These are phyloP conservation scores for Kodamaea laetipori DNA, from an alignment of 805 yeast genomes.

Conservation along the genomic window DNA sequence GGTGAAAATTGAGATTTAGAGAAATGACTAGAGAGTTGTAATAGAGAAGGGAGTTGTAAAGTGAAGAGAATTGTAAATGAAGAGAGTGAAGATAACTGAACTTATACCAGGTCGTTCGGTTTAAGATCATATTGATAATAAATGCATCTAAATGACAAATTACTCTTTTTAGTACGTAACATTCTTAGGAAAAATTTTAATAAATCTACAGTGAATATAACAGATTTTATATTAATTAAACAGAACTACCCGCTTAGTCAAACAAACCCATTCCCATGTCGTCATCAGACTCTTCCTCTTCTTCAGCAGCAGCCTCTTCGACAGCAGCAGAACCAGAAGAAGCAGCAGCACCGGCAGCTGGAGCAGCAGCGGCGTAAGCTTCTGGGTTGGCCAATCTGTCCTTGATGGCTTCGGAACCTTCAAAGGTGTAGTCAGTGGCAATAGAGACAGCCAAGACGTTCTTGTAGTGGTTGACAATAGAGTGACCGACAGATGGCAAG, in stretches of 20 bases:
- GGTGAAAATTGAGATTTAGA: background rate
- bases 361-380: constrained; percentile 99
- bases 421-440: constrained; percentile 98
- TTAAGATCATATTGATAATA: too few relatives aligned
- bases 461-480: constrained; percentile 98
- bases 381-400: constrained; percentile 99
- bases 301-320: constrained; percentile 73
- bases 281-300: constrained; percentile 69
- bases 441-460: constrained; percentile 95
- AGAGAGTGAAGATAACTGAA: too few relatives aligned
- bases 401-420: constrained; percentile 98
- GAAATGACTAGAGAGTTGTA: background rate
- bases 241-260: constrained; percentile 61
- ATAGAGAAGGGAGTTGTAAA: background rate
- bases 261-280: constrained; percentile 99
- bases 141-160: too few relatives aligned
- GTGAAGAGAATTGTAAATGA: too few relatives aligned
- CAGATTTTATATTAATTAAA: background rate
- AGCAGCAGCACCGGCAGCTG: constrained; percentile 86
- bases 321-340: constrained; percentile 61
- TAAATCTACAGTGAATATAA: background rate
- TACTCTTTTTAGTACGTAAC: too few relatives aligned
- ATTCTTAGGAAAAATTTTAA: too few relatives aligned
- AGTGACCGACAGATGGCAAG: constrained; percentile 98
- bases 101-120: too few relatives aligned